These are phyloP conservation scores for Perkinsus olseni DNA, from an alignment of 169 alveolate species.

Conservation along the genomic window DNA sequence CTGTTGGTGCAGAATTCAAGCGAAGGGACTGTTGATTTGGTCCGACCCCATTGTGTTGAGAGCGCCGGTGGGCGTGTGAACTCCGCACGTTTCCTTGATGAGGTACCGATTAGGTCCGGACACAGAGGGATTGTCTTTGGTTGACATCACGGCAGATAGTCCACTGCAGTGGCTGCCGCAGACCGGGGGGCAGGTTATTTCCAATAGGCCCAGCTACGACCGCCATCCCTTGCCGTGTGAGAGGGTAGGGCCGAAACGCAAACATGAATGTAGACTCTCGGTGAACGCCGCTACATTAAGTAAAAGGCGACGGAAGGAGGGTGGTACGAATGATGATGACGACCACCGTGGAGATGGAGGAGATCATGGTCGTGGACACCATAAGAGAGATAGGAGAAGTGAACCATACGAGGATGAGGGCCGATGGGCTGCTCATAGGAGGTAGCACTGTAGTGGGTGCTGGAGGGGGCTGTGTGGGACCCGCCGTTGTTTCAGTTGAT, in stretches of 20 bases:
- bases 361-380: background rate
- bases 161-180: background rate
- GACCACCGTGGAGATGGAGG: background rate
- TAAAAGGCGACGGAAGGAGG: background rate
- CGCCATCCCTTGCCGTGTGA: background rate
- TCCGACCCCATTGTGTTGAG: background rate
- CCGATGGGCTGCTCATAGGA: background rate
- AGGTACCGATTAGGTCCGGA: constrained; percentile 4
- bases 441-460: background rate
- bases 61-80: constrained; percentile 1
- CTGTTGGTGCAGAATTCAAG: background rate
- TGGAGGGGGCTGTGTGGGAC: background rate
- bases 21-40: background rate
- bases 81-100: background rate
- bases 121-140: constrained; percentile 1
- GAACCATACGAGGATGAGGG: background rate
- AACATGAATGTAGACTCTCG: background rate
- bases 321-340: background rate
- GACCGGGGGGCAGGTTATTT: background rate
- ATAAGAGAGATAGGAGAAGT: background rate
- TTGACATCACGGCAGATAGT: background rate
- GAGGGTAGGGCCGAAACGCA: background rate
- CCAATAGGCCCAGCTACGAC: background rate
- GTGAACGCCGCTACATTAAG: background rate
- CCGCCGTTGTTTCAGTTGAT: background rate